phyloP scores from a whole-genome alignment of 164 flowering plant genomes.

The Stephania japonica region DNA sequence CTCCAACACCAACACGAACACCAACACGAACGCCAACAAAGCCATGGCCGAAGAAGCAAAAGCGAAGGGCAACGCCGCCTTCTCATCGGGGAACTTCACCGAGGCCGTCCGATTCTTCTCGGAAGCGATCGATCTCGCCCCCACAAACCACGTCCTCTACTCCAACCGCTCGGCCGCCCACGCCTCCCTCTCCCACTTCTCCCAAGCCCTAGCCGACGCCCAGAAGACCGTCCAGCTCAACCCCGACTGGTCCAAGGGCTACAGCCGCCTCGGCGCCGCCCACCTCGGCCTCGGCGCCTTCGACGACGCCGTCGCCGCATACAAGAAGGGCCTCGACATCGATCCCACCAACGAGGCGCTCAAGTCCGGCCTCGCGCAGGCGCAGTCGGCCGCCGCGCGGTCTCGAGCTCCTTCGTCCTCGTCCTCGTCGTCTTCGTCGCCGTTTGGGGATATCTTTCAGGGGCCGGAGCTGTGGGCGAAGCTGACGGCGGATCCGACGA shows the following conservation, averaged over 20 bases:
- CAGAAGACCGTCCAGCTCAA: conserved; percentile 80
- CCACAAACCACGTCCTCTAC: conserved; percentile 87
- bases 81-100: conserved; percentile 60
- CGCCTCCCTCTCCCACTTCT: conserved; percentile 69
- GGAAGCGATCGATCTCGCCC: conserved; percentile 73
- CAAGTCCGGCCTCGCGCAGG: conserved; percentile 74
- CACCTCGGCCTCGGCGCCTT: conserved; percentile 45
- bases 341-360: conserved; percentile 80
- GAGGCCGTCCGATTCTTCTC: conserved; percentile 70
- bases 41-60: conserved; percentile 92
- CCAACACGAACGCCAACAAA: too few relatives aligned
- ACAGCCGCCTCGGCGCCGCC: conserved; percentile 91
- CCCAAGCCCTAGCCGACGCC: conserved; percentile 71
- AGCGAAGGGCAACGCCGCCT: conserved; percentile 96
- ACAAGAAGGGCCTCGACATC: conserved; percentile 69
- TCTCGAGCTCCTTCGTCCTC: conserved; percentile 20
- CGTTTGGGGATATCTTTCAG: conserved; percentile 66
- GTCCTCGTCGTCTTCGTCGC: conserved; percentile 24
- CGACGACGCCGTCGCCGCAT: conserved; percentile 61
- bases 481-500: conserved; percentile 71
- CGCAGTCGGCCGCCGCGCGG: conserved; percentile 37
- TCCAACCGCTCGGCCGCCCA: conserved; percentile 96
- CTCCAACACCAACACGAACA: neutral
- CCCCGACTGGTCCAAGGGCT: conserved; percentile 88
- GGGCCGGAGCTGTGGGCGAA: conserved; percentile 95